Evolutionary conservation across 2,329 filamentous ascomycete genomes (phyloP).

Genomic region (Fusarium secorum): DNA sequence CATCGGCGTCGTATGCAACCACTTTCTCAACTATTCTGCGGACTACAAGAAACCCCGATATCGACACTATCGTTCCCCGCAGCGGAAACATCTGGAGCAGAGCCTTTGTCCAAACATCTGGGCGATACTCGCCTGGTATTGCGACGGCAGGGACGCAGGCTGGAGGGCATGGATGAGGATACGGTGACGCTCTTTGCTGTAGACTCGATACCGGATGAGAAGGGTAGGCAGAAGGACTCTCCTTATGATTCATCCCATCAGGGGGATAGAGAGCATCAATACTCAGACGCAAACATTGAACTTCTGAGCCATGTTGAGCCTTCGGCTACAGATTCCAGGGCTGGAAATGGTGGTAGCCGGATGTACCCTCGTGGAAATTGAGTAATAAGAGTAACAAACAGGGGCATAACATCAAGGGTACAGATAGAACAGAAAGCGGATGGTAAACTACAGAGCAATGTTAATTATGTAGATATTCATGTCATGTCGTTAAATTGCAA

Average conservation of each 20-base stretch:
- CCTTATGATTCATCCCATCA: fast-evolving
- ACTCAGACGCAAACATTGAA: not conserved
- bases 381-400: fast-evolving
- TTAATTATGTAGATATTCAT: not conserved
- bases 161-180: not conserved
- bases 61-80: not conserved
- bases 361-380: fast-evolving
- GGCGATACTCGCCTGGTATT: not conserved
- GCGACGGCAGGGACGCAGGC: fast-evolving
- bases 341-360: fast-evolving
- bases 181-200: not conserved
- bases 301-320: not conserved
- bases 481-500: not conserved
- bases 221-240: fast-evolving
- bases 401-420: no score
- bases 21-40: slow-evolving; percentile 15
- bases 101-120: slow-evolving; percentile 1
- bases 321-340: fast-evolving
- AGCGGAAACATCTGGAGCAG: not conserved
- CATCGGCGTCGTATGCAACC: not conserved
- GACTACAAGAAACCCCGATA: slow-evolving; percentile 1
- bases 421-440: no score
- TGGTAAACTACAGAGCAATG: not conserved
- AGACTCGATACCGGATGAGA: not conserved
- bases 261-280: not conserved